These are phyloP conservation scores for Colletotrichum scovillei DNA, from an alignment of 2,329 filamentous ascomycete species.

Conservation along the genomic window DNA sequence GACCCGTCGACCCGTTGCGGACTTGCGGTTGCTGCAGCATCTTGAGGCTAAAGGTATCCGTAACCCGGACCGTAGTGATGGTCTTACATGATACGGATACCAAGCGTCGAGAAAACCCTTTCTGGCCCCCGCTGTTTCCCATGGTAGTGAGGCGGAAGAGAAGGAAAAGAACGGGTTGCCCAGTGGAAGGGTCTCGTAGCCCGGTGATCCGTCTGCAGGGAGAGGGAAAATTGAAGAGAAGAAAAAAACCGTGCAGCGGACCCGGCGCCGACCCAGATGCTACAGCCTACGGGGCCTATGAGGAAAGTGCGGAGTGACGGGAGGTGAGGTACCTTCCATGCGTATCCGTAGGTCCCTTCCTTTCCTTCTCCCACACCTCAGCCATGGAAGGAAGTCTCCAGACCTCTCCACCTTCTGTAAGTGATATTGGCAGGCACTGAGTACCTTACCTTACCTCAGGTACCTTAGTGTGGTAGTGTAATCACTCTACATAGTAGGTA, in stretches of 20 bases:
- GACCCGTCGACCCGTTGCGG: conserved; percentile 12
- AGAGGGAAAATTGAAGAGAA: conserved; percentile 10
- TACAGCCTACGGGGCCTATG: neutral
- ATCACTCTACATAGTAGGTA: neutral
- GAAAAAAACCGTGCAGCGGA: conserved; percentile 4
- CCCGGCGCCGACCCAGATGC: neutral
- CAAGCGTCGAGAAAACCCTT: conserved; percentile 12
- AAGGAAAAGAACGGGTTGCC: conserved; percentile 32
- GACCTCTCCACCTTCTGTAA: neutral
- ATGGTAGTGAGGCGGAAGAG: conserved; percentile 1
- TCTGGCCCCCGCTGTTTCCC: conserved; percentile 18
- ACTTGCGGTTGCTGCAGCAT: neutral
- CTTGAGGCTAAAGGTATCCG: neutral
- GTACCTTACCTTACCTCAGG: no score
- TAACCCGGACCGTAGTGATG: neutral
- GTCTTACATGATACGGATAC: neutral
- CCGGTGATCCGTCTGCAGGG: conserved; percentile 17
- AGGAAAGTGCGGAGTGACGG: neutral
- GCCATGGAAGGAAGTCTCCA: neutral
- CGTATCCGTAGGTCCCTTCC: neutral
- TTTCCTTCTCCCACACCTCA: neutral
- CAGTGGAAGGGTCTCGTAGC: conserved; percentile 31
- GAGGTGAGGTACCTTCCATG: neutral
- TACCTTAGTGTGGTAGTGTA: no score
- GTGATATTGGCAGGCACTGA: neutral